Evolutionary conservation across 306 rosid species (phyloP), one percentile per base, ranked within the genome.

Genomic region (Dalbergia cultrata): DNA sequence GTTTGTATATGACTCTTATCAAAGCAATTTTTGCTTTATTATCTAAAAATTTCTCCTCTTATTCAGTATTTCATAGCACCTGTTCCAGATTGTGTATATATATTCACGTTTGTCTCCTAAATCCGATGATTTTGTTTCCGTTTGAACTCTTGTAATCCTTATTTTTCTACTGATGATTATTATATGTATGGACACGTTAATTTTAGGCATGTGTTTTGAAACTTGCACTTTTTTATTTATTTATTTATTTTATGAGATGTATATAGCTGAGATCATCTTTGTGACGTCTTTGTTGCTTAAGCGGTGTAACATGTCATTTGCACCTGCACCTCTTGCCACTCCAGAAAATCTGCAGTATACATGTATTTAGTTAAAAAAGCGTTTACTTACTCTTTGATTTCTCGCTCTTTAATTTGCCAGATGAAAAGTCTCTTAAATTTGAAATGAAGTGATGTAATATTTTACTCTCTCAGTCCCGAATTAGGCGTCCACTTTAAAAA

Each of bases 311-410:
- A 49, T 49, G 44, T 52, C 44, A 31, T 47, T 63, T 37, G 41
- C 47, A n/a, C 14, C 5, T 63, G 60, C 72, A 70, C 17, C 60
- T 43, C 43, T 31, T n/a, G 66, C 19, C 56, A 67, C 44, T 56
- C 11, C 10, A 53, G 6, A 9, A 59, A 59, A 12, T 39, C 21
- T 19, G 17, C 49, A 33, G 35, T 17, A 0, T 35, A 5, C 31
- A 4, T 1, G 31, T 10, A 26, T 3, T 1, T 50, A n/a, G 47
- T 53, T 33, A 72, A 4, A 50, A 5, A 33, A 18, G 66, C 14
- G 8, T 37, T 57, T 14, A 14, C 34, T 33, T 8, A 39, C 33
- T 17, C 47, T 37, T 54, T 14, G 17, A 67, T 39, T 34, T 37
- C 41, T 37, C 7, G 0, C 41, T 37, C 41, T 37, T 37, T 37